Conservation (phyloP, 495 filamentous ascomycete species). For the Pyrenula aspistea region DNA sequence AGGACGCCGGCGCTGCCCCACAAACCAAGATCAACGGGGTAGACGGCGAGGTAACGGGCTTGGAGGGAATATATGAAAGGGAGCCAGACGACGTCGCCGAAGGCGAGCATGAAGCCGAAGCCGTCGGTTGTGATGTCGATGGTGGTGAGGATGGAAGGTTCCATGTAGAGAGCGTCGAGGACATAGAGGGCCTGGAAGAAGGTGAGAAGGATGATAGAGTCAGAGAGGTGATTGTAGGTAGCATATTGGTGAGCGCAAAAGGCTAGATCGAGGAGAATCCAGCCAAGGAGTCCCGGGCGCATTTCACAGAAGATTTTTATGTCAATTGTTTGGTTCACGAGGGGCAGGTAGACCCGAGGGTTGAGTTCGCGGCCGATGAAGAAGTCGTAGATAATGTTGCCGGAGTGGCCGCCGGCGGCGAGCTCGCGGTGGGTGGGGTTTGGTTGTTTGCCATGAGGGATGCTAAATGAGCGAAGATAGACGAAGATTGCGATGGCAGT, state of each 20-base stretch:
- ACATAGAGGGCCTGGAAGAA: slow-evolving; percentile 74
- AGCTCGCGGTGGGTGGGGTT: slow-evolving; percentile 58
- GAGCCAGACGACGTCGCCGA: slow-evolving; percentile 89
- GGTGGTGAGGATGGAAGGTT: slow-evolving; percentile 83
- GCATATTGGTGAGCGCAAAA: slow-evolving; percentile 83
- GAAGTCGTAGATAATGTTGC: slow-evolving; percentile 88
- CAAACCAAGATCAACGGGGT: slow-evolving; percentile 66
- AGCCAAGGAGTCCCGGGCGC: slow-evolving; percentile 81
- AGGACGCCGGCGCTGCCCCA: slow-evolving; percentile 48
- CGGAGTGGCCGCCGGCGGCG: slow-evolving; percentile 68
- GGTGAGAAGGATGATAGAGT: slow-evolving; percentile 75
- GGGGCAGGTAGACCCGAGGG: slow-evolving; percentile 70
- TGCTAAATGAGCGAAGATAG: slow-evolving; percentile 69
- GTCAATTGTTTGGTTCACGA: slow-evolving; percentile 57
- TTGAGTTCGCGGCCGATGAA: slow-evolving; percentile 97
- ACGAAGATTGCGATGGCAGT: slow-evolving; percentile 57
- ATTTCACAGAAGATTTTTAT: slow-evolving; percentile 88
- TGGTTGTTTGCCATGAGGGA: slow-evolving; percentile 50
- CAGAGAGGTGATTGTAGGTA: slow-evolving; percentile 68
- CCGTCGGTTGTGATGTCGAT: slow-evolving; percentile 95
- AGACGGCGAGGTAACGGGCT: slow-evolving; percentile 73
- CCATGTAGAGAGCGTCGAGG: slow-evolving; percentile 79
- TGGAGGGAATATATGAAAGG: slow-evolving; percentile 84
- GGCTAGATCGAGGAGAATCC: slow-evolving; percentile 76
- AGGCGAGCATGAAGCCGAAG: slow-evolving; percentile 93